Evolutionary conservation across 2,329 filamentous ascomycete species (phyloP).

Genomic region (Diaporthe batatas): DNA sequence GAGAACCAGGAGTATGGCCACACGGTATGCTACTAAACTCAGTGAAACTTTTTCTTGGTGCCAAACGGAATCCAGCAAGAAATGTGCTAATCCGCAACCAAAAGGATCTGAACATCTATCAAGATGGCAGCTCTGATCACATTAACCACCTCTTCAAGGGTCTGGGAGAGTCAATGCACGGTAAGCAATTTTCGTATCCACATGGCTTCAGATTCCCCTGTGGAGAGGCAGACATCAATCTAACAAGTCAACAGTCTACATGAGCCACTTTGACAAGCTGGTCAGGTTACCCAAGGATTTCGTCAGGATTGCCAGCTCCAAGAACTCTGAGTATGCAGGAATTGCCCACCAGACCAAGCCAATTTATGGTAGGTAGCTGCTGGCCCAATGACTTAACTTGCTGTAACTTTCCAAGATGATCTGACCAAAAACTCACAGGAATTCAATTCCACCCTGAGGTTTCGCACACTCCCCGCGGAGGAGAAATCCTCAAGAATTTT

Average conservation of each 20-base stretch:
- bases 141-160: slow-evolving; percentile 84
- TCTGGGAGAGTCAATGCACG: slow-evolving; percentile 76
- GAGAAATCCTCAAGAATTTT: slow-evolving; percentile 83
- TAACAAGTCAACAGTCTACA: slow-evolving; percentile 53
- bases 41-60: background rate
- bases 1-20: slow-evolving; percentile 60
- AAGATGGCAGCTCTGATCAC: slow-evolving; percentile 63
- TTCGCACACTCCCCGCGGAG: slow-evolving; percentile 66
- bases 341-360: slow-evolving; percentile 80
- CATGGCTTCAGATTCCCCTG: background rate
- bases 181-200: background rate
- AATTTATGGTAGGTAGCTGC: slow-evolving; percentile 66
- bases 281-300: slow-evolving; percentile 79
- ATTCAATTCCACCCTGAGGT: slow-evolving; percentile 94
- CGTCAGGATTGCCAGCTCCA: slow-evolving; percentile 77
- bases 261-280: slow-evolving; percentile 93
- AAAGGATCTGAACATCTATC: slow-evolving; percentile 69
- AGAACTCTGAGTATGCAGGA: slow-evolving; percentile 82
- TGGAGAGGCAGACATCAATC: background rate
- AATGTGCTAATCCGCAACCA: background rate
- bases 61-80: background rate
- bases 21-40: slow-evolving; percentile 1
- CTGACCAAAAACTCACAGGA: slow-evolving; percentile 50
- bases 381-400: background rate
- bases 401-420: background rate